These are phyloP conservation scores for Alloteropsis angusta DNA, from an alignment of 202 grass and related monocot genomes.

Conservation along the genomic window DNA sequence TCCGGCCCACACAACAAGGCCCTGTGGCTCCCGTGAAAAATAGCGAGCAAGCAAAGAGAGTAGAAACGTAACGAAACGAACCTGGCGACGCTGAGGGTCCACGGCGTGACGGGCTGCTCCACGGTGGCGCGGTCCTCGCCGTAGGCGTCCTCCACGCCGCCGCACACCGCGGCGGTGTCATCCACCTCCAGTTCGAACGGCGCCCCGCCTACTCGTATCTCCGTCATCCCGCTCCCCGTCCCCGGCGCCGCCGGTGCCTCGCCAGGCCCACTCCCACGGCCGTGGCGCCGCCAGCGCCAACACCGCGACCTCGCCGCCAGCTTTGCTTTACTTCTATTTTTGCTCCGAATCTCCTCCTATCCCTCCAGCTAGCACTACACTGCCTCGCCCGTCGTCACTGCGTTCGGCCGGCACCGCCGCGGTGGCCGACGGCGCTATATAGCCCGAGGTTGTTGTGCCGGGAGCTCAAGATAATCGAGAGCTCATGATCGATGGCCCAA, in stretches of 20 bases:
- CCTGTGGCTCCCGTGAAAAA: not conserved
- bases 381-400: not conserved
- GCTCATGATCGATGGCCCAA: not conserved
- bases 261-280: not conserved
- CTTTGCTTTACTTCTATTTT: not conserved
- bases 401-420: not conserved
- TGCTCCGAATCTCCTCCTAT: not conserved
- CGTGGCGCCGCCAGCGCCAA: constrained; percentile 15
- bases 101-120: constrained; percentile 79
- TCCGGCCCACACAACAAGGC: not conserved
- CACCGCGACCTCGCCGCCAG: not conserved
- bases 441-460: not conserved
- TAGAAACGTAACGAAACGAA: not conserved
- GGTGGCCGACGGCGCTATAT: not conserved
- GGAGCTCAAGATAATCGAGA: not conserved
- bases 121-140: constrained; percentile 51
- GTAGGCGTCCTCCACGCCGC: constrained; percentile 54
- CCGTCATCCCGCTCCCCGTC: constrained; percentile 56
- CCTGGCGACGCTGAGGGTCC: constrained; percentile 75
- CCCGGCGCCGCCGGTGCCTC: not conserved
- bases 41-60: not conserved
- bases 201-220: constrained; percentile 23
- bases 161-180: constrained; percentile 27
- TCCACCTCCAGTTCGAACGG: constrained; percentile 45
- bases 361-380: not conserved